Evolutionary conservation across 257 asterid species (phyloP).

Genomic region (Solanum pinnatisectum): DNA sequence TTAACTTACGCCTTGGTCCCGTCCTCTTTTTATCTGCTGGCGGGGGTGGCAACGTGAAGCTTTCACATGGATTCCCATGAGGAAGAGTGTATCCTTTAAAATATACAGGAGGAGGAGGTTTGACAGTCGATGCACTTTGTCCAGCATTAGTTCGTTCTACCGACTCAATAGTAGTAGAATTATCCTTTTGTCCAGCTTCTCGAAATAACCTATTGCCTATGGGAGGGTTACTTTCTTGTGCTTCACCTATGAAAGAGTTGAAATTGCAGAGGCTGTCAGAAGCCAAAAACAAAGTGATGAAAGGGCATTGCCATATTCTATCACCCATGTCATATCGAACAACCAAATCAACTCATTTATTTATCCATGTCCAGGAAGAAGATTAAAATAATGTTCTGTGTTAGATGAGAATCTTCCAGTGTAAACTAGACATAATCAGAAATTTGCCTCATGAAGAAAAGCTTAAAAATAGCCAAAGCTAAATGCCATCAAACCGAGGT

Average conservation of each 20-base stretch:
- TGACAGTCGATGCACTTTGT: constrained; percentile 12
- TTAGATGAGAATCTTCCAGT: not conserved
- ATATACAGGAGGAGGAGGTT: constrained; percentile 25
- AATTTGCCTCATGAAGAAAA: not conserved
- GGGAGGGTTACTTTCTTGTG: constrained; percentile 22
- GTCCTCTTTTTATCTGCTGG: constrained; percentile 87
- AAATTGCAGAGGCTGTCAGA: not conserved
- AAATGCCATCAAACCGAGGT: not conserved
- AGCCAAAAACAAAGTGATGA: not conserved
- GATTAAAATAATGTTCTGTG: not conserved
- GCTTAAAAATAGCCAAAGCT: not conserved
- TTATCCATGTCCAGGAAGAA: not conserved
- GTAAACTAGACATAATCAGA: not conserved
- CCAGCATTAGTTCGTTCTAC: constrained; percentile 6
- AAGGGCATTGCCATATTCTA: not conserved
- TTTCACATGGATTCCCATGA: constrained; percentile 87
- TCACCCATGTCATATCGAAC: not conserved
- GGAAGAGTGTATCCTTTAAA: constrained; percentile 84
- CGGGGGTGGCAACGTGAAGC: constrained; percentile 86
- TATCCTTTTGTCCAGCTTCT: constrained; percentile 10
- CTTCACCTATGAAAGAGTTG: constrained; percentile 47
- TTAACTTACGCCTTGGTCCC: constrained; percentile 83
- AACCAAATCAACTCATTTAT: not conserved
- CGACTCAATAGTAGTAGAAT: not conserved
- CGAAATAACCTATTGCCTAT: constrained; percentile 18